phyloP scores from a whole-genome alignment of 495 filamentous ascomycete genomes.

The Penicillium pulvis region DNA sequence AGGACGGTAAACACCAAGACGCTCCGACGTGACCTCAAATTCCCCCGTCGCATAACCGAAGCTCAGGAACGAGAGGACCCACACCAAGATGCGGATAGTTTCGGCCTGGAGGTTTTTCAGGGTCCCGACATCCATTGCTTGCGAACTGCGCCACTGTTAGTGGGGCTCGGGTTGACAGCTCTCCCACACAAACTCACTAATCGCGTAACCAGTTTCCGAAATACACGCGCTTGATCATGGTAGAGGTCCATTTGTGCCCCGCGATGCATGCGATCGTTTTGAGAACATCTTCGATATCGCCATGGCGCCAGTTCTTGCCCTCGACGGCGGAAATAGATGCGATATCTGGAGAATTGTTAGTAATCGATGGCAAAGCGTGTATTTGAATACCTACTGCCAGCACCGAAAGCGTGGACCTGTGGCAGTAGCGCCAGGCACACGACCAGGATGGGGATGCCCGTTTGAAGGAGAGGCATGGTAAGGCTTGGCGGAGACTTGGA shows the following conservation, averaged over 20 bases:
- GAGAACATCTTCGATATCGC: slow-evolving; percentile 94
- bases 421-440: slow-evolving; percentile 59
- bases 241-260: slow-evolving; percentile 92
- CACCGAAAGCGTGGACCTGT: slow-evolving; percentile 74
- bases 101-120: slow-evolving; percentile 86
- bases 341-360: slow-evolving; percentile 55
- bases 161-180: background rate
- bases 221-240: slow-evolving; percentile 87
- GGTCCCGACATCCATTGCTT: slow-evolving; percentile 90
- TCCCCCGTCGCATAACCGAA: slow-evolving; percentile 97
- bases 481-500: slow-evolving; percentile 3
- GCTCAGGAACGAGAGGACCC: slow-evolving; percentile 88
- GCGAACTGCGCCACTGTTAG: slow-evolving; percentile 58
- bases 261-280: slow-evolving; percentile 84
- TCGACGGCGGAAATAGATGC: slow-evolving; percentile 92
- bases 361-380: slow-evolving; percentile 1
- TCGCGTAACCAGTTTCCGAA: slow-evolving; percentile 69
- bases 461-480: slow-evolving; percentile 20
- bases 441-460: slow-evolving; percentile 39
- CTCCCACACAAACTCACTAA: slow-evolving; percentile 37
- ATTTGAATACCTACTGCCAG: slow-evolving; percentile 60
- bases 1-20: slow-evolving; percentile 88
- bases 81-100: slow-evolving; percentile 87
- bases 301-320: slow-evolving; percentile 95
- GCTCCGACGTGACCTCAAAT: slow-evolving; percentile 92